Percentiles rank a stretch among this genome's conserved stretches.
Evolutionary conservation across 2,329 filamentous ascomycete genomes (phyloP).

Genomic region (Aspergillus versicolor): DNA sequence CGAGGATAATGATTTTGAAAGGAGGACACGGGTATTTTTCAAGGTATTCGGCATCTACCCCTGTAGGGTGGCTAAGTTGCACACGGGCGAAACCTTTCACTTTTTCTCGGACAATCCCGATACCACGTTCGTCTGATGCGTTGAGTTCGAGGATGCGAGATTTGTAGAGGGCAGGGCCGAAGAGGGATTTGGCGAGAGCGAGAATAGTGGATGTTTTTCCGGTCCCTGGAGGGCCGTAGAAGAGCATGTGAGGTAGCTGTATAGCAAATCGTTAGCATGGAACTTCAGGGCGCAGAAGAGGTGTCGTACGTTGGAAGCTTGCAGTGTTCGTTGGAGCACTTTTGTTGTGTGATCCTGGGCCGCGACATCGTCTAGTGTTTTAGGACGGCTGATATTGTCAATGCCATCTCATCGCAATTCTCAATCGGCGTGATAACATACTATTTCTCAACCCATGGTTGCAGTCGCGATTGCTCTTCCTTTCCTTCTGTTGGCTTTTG

Average conservation of each 20-base stretch:
- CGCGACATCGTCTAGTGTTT: constrained; percentile 89
- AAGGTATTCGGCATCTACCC: constrained; percentile 61
- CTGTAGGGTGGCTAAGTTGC: constrained; percentile 80
- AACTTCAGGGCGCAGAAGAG: not conserved
- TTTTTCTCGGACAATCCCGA: constrained; percentile 94
- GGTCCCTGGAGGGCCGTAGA: constrained; percentile 95
- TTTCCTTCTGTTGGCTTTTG: constrained; percentile 63
- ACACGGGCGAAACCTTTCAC: constrained; percentile 98
- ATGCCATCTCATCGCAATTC: not conserved
- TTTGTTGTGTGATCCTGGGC: constrained; percentile 97
- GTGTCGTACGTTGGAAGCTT: constrained; percentile 77
- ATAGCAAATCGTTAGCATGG: constrained; percentile 1
- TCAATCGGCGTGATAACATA: constrained; percentile 40
- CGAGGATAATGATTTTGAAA: constrained; percentile 98
- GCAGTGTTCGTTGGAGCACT: constrained; percentile 85
- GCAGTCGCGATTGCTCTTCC: constrained; percentile 65
- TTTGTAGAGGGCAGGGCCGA: constrained; percentile 90
- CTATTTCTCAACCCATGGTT: constrained; percentile 99
- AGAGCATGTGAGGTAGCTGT: constrained; percentile 95
- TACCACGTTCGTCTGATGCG: constrained; percentile 97
- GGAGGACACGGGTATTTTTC: constrained; percentile 86
- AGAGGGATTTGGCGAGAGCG: constrained; percentile 94
- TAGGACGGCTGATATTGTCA: constrained; percentile 71
- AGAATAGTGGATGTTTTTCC: constrained; percentile 98
- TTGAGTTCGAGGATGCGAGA: constrained; percentile 97